Evolutionary conservation across 306 rosid genomes (phyloP).

Genomic region (Cicer cuneatum): DNA sequence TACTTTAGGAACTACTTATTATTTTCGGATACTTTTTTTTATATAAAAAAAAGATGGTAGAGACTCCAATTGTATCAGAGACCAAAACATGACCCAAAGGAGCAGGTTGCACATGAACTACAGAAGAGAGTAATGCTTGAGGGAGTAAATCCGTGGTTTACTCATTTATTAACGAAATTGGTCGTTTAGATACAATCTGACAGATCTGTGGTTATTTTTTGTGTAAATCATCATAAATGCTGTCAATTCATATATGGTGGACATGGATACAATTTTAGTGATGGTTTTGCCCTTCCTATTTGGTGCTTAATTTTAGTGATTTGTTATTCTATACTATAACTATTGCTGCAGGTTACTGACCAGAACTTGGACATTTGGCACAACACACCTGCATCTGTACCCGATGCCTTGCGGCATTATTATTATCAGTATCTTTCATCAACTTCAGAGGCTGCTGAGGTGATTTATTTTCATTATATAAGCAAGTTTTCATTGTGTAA

Average conservation of each 20-base stretch:
- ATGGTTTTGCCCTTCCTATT: background rate
- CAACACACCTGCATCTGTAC: conserved; percentile 83
- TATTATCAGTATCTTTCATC: conserved; percentile 93
- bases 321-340: conserved; percentile 39
- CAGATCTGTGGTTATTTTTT: background rate
- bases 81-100: background rate
- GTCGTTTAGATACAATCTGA: conserved; percentile 16
- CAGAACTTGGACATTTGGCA: conserved; percentile 90
- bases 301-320: conserved; percentile 32
- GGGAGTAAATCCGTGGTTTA: background rate
- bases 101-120: background rate
- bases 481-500: conserved; percentile 36
- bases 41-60: background rate
- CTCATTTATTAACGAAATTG: conserved; percentile 11
- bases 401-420: conserved; percentile 97
- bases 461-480: conserved; percentile 48
- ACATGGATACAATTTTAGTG: background rate
- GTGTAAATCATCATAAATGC: conserved; percentile 21
- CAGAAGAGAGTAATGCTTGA: background rate
- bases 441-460: conserved; percentile 96
- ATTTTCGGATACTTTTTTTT: background rate
- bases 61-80: background rate
- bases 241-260: conserved; percentile 21
- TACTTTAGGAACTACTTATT: background rate
- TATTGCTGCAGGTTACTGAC: conserved; percentile 72